Evolutionary conservation across 345 rosid species (phyloP).

Genomic region (Conringia planisiliqua): DNA sequence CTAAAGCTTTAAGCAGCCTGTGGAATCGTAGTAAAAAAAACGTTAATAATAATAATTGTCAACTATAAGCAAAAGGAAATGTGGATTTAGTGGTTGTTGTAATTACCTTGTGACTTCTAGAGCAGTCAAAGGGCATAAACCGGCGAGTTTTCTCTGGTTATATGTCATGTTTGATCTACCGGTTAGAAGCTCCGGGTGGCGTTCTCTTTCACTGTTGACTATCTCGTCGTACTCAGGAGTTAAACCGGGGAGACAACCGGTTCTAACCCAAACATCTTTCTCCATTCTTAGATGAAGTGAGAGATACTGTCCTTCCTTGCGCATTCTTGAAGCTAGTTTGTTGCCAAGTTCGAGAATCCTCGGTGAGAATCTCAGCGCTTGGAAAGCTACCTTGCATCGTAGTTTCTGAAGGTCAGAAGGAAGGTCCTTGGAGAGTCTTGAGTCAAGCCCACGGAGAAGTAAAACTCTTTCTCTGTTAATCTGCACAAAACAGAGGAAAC

Average conservation of each 20-base stretch:
- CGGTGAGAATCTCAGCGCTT: constrained; percentile 80
- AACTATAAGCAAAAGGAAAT: neutral
- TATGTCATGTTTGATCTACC: constrained; percentile 91
- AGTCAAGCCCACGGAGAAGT: constrained; percentile 91
- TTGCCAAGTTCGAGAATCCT: constrained; percentile 72
- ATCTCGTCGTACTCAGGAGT: constrained; percentile 69
- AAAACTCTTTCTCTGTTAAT: constrained; percentile 85
- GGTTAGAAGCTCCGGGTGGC: constrained; percentile 84
- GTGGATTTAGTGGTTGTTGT: neutral
- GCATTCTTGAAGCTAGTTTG: constrained; percentile 76
- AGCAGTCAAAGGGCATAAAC: constrained; percentile 90
- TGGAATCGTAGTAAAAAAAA: neutral
- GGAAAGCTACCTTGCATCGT: constrained; percentile 90
- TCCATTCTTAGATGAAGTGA: constrained; percentile 92
- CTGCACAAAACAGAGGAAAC: constrained; percentile 43
- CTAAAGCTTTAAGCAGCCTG: constrained; percentile 94
- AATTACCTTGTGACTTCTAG: constrained; percentile 81
- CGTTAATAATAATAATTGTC: neutral
- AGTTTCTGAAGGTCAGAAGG: constrained; percentile 97
- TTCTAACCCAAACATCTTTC: constrained; percentile 97
- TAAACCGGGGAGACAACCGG: constrained; percentile 90
- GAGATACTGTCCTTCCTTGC: constrained; percentile 74
- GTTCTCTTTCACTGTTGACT: constrained; percentile 66
- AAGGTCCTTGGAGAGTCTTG: constrained; percentile 91
- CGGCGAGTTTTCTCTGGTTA: constrained; percentile 76